phyloP scores from a whole-genome alignment of 1,284 basidiomycete genomes.

The Chondrostereum purpureum region DNA sequence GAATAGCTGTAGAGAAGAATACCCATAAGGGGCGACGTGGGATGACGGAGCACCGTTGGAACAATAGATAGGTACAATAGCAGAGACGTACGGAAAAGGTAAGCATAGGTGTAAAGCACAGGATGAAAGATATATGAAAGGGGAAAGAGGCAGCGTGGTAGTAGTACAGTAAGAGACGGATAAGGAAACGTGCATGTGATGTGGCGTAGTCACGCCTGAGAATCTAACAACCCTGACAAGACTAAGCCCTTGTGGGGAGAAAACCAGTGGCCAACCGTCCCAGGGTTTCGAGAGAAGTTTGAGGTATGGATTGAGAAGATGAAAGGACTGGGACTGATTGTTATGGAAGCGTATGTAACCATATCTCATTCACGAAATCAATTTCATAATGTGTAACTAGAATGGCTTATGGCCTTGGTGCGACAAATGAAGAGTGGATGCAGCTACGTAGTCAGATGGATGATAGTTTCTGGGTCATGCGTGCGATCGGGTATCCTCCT shows the following conservation, averaged over 20 bases:
- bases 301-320: conserved; percentile 77
- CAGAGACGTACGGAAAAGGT: no score
- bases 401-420: conserved; percentile 74
- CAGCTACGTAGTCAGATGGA: conserved; percentile 61
- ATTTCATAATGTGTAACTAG: conserved; percentile 39
- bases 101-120: no score
- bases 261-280: conserved; percentile 75
- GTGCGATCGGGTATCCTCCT: conserved; percentile 80
- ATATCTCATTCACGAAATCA: not conserved
- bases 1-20: no score
- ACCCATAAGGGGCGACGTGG: no score
- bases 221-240: conserved; percentile 66
- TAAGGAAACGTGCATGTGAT: no score
- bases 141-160: no score
- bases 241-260: conserved; percentile 67
- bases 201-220: no score
- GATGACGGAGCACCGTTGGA: no score
- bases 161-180: no score
- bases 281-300: conserved; percentile 54
- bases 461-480: conserved; percentile 84
- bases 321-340: conserved; percentile 66
- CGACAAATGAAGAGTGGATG: conserved; percentile 65
- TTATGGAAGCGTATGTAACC: conserved; percentile 72
- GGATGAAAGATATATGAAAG: no score
- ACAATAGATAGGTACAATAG: no score